phyloP scores from a whole-genome alignment of 257 asterid genomes.

The Oldenlandia corymbosa region DNA sequence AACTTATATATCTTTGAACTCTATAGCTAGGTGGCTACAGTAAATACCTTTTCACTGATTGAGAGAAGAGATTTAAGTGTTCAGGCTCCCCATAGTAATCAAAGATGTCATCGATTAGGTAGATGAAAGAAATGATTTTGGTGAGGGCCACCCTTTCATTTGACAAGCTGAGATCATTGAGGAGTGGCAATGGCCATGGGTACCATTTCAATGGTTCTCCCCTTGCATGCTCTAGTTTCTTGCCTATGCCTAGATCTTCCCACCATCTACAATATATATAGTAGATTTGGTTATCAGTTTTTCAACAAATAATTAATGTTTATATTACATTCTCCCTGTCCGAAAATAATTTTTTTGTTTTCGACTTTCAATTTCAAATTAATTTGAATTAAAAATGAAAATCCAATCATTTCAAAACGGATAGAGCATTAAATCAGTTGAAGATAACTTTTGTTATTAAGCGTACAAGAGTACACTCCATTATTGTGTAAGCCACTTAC shows the following conservation, averaged over 20 bases:
- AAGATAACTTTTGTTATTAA: no score
- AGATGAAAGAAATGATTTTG: conserved; percentile 25
- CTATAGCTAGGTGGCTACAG: not conserved
- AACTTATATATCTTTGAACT: no score
- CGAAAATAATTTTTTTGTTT: no score
- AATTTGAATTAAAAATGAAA: no score
- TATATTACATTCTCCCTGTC: no score
- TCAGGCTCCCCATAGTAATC: conserved; percentile 28
- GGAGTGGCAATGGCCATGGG: conserved; percentile 26
- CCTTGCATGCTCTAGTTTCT: conserved; percentile 30
- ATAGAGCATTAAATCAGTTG: no score
- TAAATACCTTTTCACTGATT: conserved; percentile 28
- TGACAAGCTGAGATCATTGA: conserved; percentile 18
- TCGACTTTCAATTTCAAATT: no score
- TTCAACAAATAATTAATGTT: no score
- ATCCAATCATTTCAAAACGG: no score
- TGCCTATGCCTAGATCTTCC: conserved; percentile 27
- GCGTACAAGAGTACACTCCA: no score
- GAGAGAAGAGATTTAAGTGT: conserved; percentile 22
- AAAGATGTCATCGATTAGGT: conserved; percentile 34
- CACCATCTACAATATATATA: conserved; percentile 53
- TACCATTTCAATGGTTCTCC: conserved; percentile 39
- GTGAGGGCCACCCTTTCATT: conserved; percentile 29
- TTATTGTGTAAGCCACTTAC: no score
- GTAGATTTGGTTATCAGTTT: no score